phyloP scores from a whole-genome alignment of 2,329 filamentous ascomycete genomes.

The Colletotrichum incanum region DNA sequence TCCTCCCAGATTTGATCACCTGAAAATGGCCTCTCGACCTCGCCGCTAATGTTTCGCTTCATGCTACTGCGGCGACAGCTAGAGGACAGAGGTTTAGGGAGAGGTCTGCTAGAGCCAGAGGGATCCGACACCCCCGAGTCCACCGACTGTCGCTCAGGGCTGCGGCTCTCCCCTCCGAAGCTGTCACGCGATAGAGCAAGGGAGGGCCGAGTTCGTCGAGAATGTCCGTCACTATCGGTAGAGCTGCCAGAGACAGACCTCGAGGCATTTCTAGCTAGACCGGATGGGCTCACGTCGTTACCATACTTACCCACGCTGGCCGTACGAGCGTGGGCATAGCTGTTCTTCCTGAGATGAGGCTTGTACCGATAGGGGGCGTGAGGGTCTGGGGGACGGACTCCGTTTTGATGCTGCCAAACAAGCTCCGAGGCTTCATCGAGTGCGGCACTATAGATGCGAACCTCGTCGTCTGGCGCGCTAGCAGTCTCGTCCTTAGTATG shows the following conservation, averaged over 20 bases:
- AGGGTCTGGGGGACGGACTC: conserved; percentile 65
- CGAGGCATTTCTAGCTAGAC: conserved; percentile 60
- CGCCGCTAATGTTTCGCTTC: conserved; percentile 80
- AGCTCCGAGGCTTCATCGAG: conserved; percentile 84
- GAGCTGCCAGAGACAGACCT: conserved; percentile 70
- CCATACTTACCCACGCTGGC: conserved; percentile 70
- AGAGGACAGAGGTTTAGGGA: conserved; percentile 14
- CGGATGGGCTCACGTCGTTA: conserved; percentile 62
- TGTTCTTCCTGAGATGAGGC: conserved; percentile 78
- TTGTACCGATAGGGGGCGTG: conserved; percentile 78
- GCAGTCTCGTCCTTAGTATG: conserved; percentile 39
- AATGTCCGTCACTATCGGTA: conserved; percentile 61
- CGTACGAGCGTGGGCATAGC: conserved; percentile 78
- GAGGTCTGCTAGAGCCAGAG: not conserved
- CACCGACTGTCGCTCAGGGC: conserved; percentile 44
- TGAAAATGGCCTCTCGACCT: conserved; percentile 77
- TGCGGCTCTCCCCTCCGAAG: conserved; percentile 13
- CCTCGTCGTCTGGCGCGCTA: conserved; percentile 66
- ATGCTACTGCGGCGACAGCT: conserved; percentile 75
- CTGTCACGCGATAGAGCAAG: conserved; percentile 35
- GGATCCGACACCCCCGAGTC: conserved; percentile 43
- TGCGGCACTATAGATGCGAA: conserved; percentile 77
- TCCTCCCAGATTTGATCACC: conserved; percentile 93
- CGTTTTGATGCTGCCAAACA: conserved; percentile 82
- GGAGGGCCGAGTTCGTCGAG: conserved; percentile 52